phyloP scores from a whole-genome alignment of 345 rosid genomes.

The Linum lewisii region DNA sequence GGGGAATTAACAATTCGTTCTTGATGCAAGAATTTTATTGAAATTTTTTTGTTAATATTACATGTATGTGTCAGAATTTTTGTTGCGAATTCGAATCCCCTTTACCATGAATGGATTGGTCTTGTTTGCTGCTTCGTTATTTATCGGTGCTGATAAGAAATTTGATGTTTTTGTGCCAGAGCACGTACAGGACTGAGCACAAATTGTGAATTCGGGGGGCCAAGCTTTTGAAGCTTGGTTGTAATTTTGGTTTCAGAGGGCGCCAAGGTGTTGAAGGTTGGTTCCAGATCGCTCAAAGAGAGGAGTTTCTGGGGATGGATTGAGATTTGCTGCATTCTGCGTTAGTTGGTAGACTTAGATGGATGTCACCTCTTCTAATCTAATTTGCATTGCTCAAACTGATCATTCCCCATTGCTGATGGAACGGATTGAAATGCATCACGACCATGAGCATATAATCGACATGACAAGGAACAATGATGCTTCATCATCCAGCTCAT shows the following conservation, averaged over 20 bases:
- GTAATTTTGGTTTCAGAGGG: background rate
- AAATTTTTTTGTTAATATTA: no score
- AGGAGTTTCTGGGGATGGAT: background rate
- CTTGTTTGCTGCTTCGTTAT: no score
- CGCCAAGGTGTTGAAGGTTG: no score
- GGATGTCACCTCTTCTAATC: constrained; percentile 43
- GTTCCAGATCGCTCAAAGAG: background rate
- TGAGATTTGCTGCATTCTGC: constrained; percentile 19
- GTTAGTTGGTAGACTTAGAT: constrained; percentile 37
- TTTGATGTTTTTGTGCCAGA: background rate
- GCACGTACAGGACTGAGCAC: background rate
- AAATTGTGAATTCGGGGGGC: constrained; percentile 10
- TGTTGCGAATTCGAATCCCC: no score
- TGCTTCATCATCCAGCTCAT: constrained; percentile 42
- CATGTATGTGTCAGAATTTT: no score
- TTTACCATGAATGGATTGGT: no score
- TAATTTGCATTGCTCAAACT: constrained; percentile 21
- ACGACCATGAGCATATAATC: constrained; percentile 43
- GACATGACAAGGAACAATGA: constrained; percentile 38
- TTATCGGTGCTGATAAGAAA: background rate
- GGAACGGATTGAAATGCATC: constrained; percentile 35
- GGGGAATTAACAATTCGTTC: no score
- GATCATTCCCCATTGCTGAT: constrained; percentile 57
- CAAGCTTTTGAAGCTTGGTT: constrained; percentile 6
- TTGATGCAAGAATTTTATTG: no score